Conservation (phyloP, 1,139 yeast genomes). For the Yamadazyma jaroonii region DNA sequence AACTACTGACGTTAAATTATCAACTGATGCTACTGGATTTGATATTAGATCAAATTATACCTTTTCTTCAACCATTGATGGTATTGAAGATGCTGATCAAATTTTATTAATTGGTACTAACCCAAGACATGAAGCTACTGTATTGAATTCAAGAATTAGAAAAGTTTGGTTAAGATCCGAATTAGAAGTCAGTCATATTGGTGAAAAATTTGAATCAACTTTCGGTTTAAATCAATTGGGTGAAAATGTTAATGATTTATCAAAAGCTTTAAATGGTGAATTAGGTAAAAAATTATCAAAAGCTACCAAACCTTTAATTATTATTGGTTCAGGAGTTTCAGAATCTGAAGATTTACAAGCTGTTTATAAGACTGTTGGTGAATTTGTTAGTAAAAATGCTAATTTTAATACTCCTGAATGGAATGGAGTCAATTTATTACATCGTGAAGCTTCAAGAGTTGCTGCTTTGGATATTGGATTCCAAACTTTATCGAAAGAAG, state of each 20-base stretch:
- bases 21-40: slow-evolving; percentile 66
- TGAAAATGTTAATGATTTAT: slow-evolving; percentile 53
- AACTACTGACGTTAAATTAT: slow-evolving; percentile 64
- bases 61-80: slow-evolving; percentile 77
- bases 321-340: slow-evolving; percentile 79
- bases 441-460: slow-evolving; percentile 82
- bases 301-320: slow-evolving; percentile 76
- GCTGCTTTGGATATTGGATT: slow-evolving; percentile 89
- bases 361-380: slow-evolving; percentile 59
- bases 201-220: slow-evolving; percentile 76
- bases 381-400: slow-evolving; percentile 55
- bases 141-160: slow-evolving; percentile 80
- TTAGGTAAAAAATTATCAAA: slow-evolving; percentile 65
- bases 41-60: slow-evolving; percentile 79
- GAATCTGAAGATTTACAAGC: slow-evolving; percentile 67
- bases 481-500: slow-evolving; percentile 51
- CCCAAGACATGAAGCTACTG: slow-evolving; percentile 91
- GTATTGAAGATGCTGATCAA: slow-evolving; percentile 80
- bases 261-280: slow-evolving; percentile 62
- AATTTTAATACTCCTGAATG: slow-evolving; percentile 71
- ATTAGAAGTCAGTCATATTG: slow-evolving; percentile 67
- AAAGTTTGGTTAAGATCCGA: slow-evolving; percentile 74
- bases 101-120: slow-evolving; percentile 79
- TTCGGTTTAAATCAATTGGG: slow-evolving; percentile 69
- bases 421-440: slow-evolving; percentile 81